Evolutionary conservation across 352 stramenopile genomes (phyloP).

Genomic region (Pythium pyrilobum): DNA sequence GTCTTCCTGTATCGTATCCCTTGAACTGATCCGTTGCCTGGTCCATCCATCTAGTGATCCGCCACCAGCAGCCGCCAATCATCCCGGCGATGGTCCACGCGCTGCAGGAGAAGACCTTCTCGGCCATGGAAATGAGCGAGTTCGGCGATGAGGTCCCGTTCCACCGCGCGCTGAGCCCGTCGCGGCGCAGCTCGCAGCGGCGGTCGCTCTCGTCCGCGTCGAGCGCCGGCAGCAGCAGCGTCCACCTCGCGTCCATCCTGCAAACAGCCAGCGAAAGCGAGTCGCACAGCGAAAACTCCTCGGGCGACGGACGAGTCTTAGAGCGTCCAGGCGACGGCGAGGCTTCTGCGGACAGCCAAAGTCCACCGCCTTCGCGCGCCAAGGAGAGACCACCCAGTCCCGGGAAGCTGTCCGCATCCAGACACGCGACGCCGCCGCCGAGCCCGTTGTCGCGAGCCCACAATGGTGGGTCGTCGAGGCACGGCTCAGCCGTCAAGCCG

Average conservation of each 20-base stretch:
- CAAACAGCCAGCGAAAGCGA: constrained; percentile 5
- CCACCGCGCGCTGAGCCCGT: constrained; percentile 18
- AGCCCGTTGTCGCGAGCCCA: too few relatives aligned
- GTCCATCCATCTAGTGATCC: constrained; percentile 32
- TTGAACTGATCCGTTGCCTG: too few relatives aligned
- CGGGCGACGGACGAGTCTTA: background rate
- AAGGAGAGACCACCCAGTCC: too few relatives aligned
- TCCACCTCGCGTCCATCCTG: constrained; percentile 3
- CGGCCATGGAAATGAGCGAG: constrained; percentile 16
- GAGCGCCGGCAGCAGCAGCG: constrained; percentile 6
- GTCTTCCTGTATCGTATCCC: too few relatives aligned
- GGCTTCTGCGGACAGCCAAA: too few relatives aligned
- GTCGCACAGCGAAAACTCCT: background rate
- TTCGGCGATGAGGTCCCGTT: constrained; percentile 45
- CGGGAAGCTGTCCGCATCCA: too few relatives aligned
- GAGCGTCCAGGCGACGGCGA: background rate
- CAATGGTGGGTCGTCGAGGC: too few relatives aligned
- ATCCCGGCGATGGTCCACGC: constrained; percentile 34
- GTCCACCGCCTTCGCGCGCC: too few relatives aligned
- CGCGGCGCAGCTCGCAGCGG: background rate
- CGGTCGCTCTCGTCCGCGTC: constrained; percentile 9
- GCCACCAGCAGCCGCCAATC: constrained; percentile 38
- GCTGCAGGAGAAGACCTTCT: constrained; percentile 23
- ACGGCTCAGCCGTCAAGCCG: too few relatives aligned
- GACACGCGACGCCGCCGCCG: too few relatives aligned